Base-by-base conservation (phyloP, 129 eudicot species). In the Solidago caesia region DNA sequence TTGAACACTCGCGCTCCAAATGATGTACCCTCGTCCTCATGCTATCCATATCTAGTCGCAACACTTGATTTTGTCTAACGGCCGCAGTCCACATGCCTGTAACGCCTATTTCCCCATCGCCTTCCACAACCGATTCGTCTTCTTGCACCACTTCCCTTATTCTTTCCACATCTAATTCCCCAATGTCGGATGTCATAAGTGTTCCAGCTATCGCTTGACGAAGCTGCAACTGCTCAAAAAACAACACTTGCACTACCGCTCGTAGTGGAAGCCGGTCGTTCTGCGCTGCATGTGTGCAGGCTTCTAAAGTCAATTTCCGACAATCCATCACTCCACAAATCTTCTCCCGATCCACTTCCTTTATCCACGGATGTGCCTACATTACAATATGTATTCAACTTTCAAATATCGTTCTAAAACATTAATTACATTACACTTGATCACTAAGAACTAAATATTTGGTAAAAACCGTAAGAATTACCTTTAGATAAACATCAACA, bases 201-300 rank as follows among this genome's bases (percentile, higher is more conserved):
- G 92, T 87, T 11, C 96, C 98, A 44, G 95, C 87, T 11, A 94
- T 91, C n/a, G 99, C 99, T 10, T 94, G 97, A 48, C 99, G 94
- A 81, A 94, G 99, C 85, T 94, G 99, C 11, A 94, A 85, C 77
- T 94, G 99, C 89, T 94, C 99, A 79, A 91, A 94, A 69, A 94
- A 94, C 9, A 94, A 79, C 11, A 94, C 99, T 68, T 91, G 97
- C 41, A 94, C 97, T 72, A 94, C 96, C 11, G 97, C 89, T 39
- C 97, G 70, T 4, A 94, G 87, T 0, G 99, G 97, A 8, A 94
- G 94, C 15, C 99, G 96, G 80, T 94, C 99, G 79, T 91, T 94
- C 80, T 94, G 99, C 2, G 99, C 99, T 0, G 99, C 99, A 80
- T 94, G 99, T 10, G 99, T 88, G 80, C 99, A 94, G 49, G 99